Base-by-base conservation (phyloP, 2,329 filamentous ascomycete species). In the Trichoderma breve region DNA sequence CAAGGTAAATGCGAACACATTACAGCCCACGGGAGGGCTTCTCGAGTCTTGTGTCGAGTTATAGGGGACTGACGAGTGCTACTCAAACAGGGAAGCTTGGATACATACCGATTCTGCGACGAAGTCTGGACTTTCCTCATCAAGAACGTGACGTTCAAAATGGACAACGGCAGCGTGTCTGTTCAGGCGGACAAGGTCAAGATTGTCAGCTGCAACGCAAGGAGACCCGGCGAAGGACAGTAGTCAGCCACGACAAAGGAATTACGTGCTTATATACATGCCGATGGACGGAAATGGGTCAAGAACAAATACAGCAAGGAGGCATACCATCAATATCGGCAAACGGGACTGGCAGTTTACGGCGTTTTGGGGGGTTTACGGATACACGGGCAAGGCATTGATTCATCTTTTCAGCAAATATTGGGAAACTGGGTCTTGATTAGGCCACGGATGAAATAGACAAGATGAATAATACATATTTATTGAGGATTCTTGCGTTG, bases 41-140 rank as follows among this genome's bases (percentile, higher is more conserved):
- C 32, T 8, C 2, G 14, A 11, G 21, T 11, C 11, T 14, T 58
- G 6, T 57, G 21, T 47, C 26, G 36, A 43, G 9, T 26, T 18
- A 28, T 0, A 6, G 34, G 18, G 11, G 32, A 43, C 71, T 72
- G 26, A 72, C 62, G 15, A 64, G 32, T 32, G 26, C 26, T 26
- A 6, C 61, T 3, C 8, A 30, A 57, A 68, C 60, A 98, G 95
- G 96, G 96, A 62, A 96, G 97, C 80, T 91, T 99, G 74, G 95
- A 98, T 81, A 98, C 96, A 18, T 99, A 99, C 86, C 92, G 96
- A 77, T 99, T 99, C 88, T 99, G 96, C 85, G 96, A 99, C 83
- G 96, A 99, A 84, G 96, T 99, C 72, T 99, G 96, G 96, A 99
- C 96, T 1, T 99, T 99, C 82, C 89, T 99, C 72, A 97, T 99